Percentiles rank a stretch among this genome's conserved stretches.
These are phyloP conservation scores for Corymbia maculata DNA, from an alignment of 345 rosid genomes.

Conservation along the genomic window DNA sequence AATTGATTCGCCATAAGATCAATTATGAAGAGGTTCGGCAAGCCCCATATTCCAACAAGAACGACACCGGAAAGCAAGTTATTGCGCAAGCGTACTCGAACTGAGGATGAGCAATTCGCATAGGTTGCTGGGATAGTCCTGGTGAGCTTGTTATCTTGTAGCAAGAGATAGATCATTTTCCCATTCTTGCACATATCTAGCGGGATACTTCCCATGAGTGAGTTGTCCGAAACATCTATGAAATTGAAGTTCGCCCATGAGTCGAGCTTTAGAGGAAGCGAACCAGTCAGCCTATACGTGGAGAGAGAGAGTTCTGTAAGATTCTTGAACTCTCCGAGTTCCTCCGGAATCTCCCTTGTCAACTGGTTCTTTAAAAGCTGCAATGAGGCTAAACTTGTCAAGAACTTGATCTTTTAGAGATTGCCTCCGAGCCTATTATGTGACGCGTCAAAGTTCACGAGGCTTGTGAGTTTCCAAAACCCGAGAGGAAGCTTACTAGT, in stretches of 20 bases:
- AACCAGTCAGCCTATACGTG: constrained; percentile 55
- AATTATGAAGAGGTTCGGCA: constrained; percentile 48
- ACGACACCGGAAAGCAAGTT: constrained; percentile 56
- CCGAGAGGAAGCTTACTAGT: constrained; percentile 56
- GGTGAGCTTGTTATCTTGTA: constrained; percentile 57
- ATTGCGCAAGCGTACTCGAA: constrained; percentile 51
- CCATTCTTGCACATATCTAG: constrained; percentile 77
- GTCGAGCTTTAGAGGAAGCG: constrained; percentile 60
- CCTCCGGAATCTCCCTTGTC: constrained; percentile 58
- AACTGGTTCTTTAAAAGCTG: constrained; percentile 50
- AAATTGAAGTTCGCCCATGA: constrained; percentile 28
- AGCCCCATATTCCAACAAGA: constrained; percentile 66
- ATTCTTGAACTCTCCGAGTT: constrained; percentile 53
- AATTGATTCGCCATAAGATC: constrained; percentile 57
- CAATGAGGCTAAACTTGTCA: constrained; percentile 41
- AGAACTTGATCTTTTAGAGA: constrained; percentile 36
- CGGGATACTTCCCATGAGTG: constrained; percentile 64
- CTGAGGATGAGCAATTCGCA: constrained; percentile 37
- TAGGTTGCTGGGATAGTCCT: constrained; percentile 55
- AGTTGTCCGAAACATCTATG: constrained; percentile 79
- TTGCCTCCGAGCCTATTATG: constrained; percentile 53
- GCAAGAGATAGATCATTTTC: constrained; percentile 34
- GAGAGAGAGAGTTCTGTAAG: constrained; percentile 50
- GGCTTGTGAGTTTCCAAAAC: constrained; percentile 41
- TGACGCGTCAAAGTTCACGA: constrained; percentile 56